Base-by-base conservation (phyloP, 1,284 basidiomycete species). In the Trichosporon asahii region DNA sequence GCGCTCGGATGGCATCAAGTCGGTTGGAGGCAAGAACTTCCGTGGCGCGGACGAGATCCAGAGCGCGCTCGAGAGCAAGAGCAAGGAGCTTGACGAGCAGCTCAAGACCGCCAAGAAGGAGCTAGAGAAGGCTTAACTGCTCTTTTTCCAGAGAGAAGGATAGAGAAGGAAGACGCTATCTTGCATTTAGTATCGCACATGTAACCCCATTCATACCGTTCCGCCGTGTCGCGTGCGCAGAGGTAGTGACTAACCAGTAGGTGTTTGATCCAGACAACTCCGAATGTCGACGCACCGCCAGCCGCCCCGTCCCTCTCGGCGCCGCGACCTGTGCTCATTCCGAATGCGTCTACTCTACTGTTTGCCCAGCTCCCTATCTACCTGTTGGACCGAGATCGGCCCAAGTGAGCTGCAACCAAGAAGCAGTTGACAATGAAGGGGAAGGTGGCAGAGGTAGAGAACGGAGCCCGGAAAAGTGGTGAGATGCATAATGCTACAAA, bases 51-150 rank as follows among this genome's bases (percentile, higher is more conserved):
- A 82, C 25, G 77, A 81, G 15, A 75, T 82, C 27, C 81, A 84
- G 68, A 74, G 80, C 61, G 40, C 80, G 21, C 77, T 79, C 23
- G 80, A 84, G 70, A 74, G 78, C 9, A 75, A 72, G 21, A 76
- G 76, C 15, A 73, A 69, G 31, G 77, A 80, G 66, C 66, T 84
- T 14, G 82, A 83, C 65, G 78, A 76, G 66, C 68, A 77, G 35
- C 64, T 81, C 64, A 66, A 68, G 2, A 72, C 73, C 25, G 82
- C 80, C 6, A 83, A 82, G 76, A 83, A 82, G 79, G 82, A 83
- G 74, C 77, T 84, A 63, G 83, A 81, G 49, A 83, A 84, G 76
- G 64, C 64, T 7, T 64, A 49, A 33, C n/a, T n/a, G 14, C 31
- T 4, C 27, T 21, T 3, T 4, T 18, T 14, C 3, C 4, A 29